phyloP scores from a whole-genome alignment of 139 green algal species.

The Gonium pectorale region DNA sequence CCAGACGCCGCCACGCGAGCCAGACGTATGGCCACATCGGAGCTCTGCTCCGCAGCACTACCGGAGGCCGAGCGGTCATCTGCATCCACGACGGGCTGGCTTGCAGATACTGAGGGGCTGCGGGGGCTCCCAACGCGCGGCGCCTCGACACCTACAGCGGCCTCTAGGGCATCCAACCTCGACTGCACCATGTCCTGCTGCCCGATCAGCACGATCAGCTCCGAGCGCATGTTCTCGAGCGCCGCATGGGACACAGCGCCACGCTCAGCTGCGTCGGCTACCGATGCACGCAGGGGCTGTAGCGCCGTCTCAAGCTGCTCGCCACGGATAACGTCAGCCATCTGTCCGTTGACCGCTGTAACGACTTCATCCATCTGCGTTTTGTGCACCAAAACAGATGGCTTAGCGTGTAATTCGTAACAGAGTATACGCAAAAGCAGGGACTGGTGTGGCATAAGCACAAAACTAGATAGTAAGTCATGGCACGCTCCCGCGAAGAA shows the following conservation, averaged over 20 bases:
- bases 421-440: too few species aligned
- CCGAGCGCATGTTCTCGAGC: neutral
- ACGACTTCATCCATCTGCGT: neutral
- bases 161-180: slow-evolving; percentile 10
- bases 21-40: neutral
- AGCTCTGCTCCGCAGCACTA: neutral
- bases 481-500: too few species aligned
- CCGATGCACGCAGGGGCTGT: neutral
- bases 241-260: neutral
- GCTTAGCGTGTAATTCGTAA: too few species aligned
- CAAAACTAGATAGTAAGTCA: too few species aligned
- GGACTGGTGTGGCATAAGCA: too few species aligned
- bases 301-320: slow-evolving; percentile 18
- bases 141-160: neutral
- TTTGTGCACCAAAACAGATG: too few species aligned
- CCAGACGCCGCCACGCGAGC: neutral
- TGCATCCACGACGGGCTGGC: neutral
- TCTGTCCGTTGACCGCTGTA: neutral
- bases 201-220: slow-evolving; percentile 29
- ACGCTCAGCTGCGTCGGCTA: neutral
- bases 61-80: neutral
- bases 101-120: neutral
- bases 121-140: neutral
- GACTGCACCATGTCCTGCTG: slow-evolving; percentile 13
- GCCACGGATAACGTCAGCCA: neutral